Conservation (phyloP, 768 basidiomycete species). For the Pisolithus sp. region DNA sequence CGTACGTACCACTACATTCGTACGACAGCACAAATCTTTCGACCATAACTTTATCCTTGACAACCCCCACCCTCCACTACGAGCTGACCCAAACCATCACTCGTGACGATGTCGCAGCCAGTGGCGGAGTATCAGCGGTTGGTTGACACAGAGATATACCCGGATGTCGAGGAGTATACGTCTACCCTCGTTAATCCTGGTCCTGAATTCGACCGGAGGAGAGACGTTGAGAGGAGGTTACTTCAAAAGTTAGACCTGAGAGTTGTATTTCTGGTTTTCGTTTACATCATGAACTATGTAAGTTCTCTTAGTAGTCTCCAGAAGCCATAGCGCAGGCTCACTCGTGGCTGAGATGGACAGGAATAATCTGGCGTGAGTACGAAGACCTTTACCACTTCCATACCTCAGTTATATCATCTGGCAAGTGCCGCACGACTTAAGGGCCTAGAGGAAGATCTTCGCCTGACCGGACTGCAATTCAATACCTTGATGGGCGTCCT, state of each 20-base stretch:
- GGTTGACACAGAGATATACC: not conserved
- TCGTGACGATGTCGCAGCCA: not conserved
- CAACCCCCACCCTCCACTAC: too few relatives aligned
- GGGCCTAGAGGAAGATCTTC: constrained; percentile 62
- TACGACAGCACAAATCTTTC: too few relatives aligned
- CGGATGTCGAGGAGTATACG: not conserved
- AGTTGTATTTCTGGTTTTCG: constrained; percentile 38
- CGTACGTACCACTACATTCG: too few relatives aligned
- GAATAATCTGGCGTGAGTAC: constrained; percentile 53
- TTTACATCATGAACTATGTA: constrained; percentile 45
- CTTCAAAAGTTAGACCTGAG: constrained; percentile 38
- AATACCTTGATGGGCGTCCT: constrained; percentile 61
- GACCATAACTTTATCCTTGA: too few relatives aligned
- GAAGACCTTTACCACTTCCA: not conserved
- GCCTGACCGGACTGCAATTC: constrained; percentile 54
- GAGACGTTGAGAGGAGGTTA: constrained; percentile 35
- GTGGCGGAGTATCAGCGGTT: not conserved
- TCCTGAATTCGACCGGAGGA: constrained; percentile 22
- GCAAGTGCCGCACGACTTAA: constrained; percentile 61
- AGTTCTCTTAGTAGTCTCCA: constrained; percentile 9
- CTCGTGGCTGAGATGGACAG: constrained; percentile 46
- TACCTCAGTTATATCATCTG: not conserved
- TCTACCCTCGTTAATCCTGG: not conserved
- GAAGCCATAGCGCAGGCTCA: constrained; percentile 1
- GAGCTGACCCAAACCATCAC: not conserved